Base-by-base conservation (phyloP, 1,284 basidiomycete genomes). In the Polyporus tsugae region DNA sequence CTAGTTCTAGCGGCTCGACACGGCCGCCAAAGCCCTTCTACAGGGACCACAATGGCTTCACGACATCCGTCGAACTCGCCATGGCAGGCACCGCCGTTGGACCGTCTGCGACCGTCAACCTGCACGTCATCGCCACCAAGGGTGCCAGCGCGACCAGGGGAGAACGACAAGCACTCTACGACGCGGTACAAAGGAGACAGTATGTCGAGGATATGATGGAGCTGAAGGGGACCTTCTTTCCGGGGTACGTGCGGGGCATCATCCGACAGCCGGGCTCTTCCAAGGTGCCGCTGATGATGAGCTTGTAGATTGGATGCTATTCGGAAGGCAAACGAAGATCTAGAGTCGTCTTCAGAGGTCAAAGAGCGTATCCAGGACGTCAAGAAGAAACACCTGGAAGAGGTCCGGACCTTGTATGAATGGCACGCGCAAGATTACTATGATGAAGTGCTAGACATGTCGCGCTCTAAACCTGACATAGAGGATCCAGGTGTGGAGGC, bases 371-470 rank as follows among this genome's bases (percentile, higher is more conserved):
- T 76, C 10, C 33, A 66, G 39, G 74, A 74, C 10, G 49, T 73
- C 19, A 65, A 73, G 60, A 68, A 69, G 62, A 67, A 66, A 39
- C 74, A 77, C 58, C n/a, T 65, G 2, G 70, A 75, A 22, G 75
- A 77, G 11, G 68, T 76, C 57, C 62, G 69, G 17, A 73, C 61
- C 13, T 53, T 78, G 17, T 74, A 75, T 60, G 70, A 76, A 53
- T 73, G 72, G 70, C 74, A 76, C 53, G 75, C 74, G 22, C 67
- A 75, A 44, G 76, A 78, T 22, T 76, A 79, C 60, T 64, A 73
- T 41, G 70, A 71, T 13, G 75, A 76, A 10, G 73, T 72, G 29
- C 7, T 71, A 13, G 74, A 78, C 38, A 46, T 69, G 19, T 75
- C 75, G 25, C 65, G 68, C 7, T 74, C 74, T 35, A 70, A 72